Evolutionary conservation across 202 grass and related monocot species (phyloP), one percentile per base, ranked within the genome.

Genomic region (Elaeis oleifera): DNA sequence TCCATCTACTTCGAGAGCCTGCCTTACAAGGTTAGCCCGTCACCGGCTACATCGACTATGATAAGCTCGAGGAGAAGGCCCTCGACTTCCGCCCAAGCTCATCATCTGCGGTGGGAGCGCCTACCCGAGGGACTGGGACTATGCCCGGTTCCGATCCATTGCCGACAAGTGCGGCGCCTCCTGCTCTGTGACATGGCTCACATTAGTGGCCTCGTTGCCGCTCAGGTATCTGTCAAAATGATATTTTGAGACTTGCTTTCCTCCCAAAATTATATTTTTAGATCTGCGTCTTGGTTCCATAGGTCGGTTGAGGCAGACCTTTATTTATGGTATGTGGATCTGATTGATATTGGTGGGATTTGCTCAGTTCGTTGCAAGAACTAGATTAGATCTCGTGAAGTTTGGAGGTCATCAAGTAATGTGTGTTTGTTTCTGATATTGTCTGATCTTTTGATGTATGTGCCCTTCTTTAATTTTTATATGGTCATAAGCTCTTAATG

Each of bases 1-100:
- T 99, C 94, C 7, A 99, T 99, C 82, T 99, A 99, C 61, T 99
- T 99, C 52, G 94, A 92, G 88, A 92, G 88, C 66, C 69, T 99
- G 54, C 94, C 94, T 0, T 99, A 99, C 88, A 99, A 99, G 72
- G 94, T 99, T 13, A 99, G 83, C 80, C 25, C 48, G 15, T 24
- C 23, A 86, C 80, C 0, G 94, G 94, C 1, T 87, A 80, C 75
- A 81, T 99, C 70, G 94, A 99, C 74, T 99, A 99, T 74, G 94
- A 92, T 52, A 99, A 92, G 82, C 65, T 97, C 50, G 94, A 97
- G 80, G 94, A 97, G 88, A 97, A 97, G 72, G 94, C 94, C 8
- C 23, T 92, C 18, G 94, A 97, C 56, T 97, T 97, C 80, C 84
- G 94, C 72, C 94, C 68, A 97, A 92, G 79, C 94, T 97, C 74